These are phyloP conservation scores for Syncephalastrum contaminatum DNA, from an alignment of 371 early-diverging fungal species.

Conservation along the genomic window DNA sequence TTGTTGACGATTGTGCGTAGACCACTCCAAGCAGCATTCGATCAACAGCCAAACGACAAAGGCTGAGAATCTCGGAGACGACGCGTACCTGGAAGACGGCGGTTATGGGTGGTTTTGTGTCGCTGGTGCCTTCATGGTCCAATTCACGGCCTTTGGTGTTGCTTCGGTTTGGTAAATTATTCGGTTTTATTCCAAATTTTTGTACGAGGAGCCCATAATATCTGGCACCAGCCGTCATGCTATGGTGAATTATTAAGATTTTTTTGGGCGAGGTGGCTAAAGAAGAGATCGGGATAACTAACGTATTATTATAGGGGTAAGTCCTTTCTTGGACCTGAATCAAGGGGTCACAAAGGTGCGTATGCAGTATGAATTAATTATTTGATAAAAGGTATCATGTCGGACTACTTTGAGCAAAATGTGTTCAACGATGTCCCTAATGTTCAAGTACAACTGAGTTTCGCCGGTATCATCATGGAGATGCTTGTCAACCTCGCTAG, in stretches of 20 bases:
- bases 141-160: constrained; percentile 56
- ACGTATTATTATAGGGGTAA: constrained; percentile 14
- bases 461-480: constrained; percentile 38
- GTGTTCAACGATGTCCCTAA: constrained; percentile 16
- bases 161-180: constrained; percentile 31
- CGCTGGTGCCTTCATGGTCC: constrained; percentile 52
- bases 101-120: constrained; percentile 64
- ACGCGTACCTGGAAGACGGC: constrained; percentile 37
- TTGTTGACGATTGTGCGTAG: neutral
- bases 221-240: too few relatives aligned
- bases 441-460: constrained; percentile 30
- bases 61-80: neutral
- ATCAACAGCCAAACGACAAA: neutral
- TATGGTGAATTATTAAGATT: too few relatives aligned
- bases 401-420: constrained; percentile 20
- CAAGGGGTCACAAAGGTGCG: neutral
- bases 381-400: constrained; percentile 29
- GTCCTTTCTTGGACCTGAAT: neutral
- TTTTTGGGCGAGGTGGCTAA: too few relatives aligned
- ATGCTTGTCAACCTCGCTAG: constrained; percentile 30
- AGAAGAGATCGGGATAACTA: too few relatives aligned
- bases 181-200: neutral
- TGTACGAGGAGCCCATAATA: too few relatives aligned
- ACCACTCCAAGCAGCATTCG: neutral
- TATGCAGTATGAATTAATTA: neutral